These are phyloP conservation scores for Lathyrus sativus DNA, from an alignment of 306 rosid species.

Conservation along the genomic window DNA sequence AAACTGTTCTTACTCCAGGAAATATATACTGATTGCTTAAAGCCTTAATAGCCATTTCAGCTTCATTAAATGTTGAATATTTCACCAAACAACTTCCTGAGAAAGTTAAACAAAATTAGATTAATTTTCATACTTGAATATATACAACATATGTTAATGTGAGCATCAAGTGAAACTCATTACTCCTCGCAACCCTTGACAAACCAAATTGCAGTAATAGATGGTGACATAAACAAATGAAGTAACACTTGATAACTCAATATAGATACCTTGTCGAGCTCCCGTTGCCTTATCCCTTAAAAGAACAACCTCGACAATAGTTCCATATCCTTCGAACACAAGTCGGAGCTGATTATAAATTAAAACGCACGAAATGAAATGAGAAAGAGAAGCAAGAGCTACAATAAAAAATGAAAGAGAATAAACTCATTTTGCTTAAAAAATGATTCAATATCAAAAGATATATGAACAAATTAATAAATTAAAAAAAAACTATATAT, in stretches of 20 bases:
- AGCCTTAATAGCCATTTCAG: conserved; percentile 76
- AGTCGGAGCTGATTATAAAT: conserved; percentile 57
- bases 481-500: background rate
- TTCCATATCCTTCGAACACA: conserved; percentile 73
- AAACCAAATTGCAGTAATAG: conserved; percentile 27
- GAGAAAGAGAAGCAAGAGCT: conserved; percentile 25
- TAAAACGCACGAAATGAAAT: conserved; percentile 5
- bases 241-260: conserved; percentile 2
- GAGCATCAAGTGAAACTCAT: conserved; percentile 22
- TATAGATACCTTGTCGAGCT: conserved; percentile 65
- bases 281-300: conserved; percentile 77
- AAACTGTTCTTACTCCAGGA: conserved; percentile 66
- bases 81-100: conserved; percentile 91
- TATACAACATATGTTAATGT: conserved; percentile 24
- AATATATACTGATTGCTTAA: conserved; percentile 68
- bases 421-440: conserved; percentile 18
- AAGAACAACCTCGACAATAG: conserved; percentile 71
- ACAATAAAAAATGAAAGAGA: conserved; percentile 27
- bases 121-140: conserved; percentile 24
- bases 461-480: conserved; percentile 11
- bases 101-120: conserved; percentile 40
- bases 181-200: conserved; percentile 27
- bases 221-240: conserved; percentile 22
- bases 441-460: conserved; percentile 7
- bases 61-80: conserved; percentile 66